These are phyloP conservation scores for Chaetomidium leptoderma DNA, from an alignment of 495 filamentous ascomycete species.

Conservation along the genomic window DNA sequence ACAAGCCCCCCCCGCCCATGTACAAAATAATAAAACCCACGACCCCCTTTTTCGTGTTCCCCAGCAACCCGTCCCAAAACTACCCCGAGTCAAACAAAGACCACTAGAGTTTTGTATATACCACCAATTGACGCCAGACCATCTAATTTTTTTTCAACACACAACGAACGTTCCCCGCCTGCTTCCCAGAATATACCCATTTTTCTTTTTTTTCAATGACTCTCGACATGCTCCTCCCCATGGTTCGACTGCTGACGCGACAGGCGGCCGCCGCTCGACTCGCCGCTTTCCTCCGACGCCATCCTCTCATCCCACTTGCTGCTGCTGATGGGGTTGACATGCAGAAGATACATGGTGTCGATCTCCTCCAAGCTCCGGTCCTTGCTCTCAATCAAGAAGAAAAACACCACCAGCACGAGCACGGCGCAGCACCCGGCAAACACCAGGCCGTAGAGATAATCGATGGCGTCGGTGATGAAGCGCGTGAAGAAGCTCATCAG, in stretches of 20 bases:
- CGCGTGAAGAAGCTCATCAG: conserved; percentile 36
- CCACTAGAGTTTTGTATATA: neutral
- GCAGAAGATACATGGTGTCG: conserved; percentile 77
- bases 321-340: conserved; percentile 57
- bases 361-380: conserved; percentile 56
- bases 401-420: conserved; percentile 71
- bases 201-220: neutral
- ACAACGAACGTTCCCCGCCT: neutral
- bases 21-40: neutral
- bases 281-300: conserved; percentile 3
- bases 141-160: neutral
- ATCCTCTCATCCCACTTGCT: conserved; percentile 22
- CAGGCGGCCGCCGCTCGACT: conserved; percentile 4
- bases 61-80: conserved; percentile 5
- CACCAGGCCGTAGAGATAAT: conserved; percentile 79
- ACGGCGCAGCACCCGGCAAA: conserved; percentile 70
- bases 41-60: neutral
- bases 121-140: conserved; percentile 9
- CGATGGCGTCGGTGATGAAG: conserved; percentile 68
- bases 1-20: neutral
- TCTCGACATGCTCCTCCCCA: neutral
- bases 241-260: conserved; percentile 8
- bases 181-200: neutral
- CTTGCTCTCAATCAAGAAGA: conserved; percentile 61
- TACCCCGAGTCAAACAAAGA: no score